A percentile compares a stretch with the other conserved stretches of the same genome.
These are phyloP conservation scores for Marasmius fiardii DNA, from an alignment of 1,284 basidiomycete genomes.

Conservation along the genomic window DNA sequence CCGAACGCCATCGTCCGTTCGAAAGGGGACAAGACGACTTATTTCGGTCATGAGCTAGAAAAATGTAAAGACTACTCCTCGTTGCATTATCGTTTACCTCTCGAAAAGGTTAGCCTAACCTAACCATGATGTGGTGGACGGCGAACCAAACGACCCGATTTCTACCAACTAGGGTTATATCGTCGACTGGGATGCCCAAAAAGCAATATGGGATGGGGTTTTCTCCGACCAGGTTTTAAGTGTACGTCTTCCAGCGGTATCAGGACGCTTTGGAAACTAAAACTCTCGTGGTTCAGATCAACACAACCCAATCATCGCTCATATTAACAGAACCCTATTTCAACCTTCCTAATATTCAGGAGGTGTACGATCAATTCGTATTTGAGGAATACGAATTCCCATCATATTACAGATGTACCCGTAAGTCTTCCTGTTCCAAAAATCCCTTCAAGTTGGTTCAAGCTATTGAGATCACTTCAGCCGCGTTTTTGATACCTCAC, in stretches of 20 bases:
- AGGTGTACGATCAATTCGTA: conserved; percentile 89
- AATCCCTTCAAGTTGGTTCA: too few species aligned
- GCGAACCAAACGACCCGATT: too few species aligned
- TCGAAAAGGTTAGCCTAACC: conserved; percentile 68
- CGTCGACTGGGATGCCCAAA: conserved; percentile 91
- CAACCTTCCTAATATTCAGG: conserved; percentile 88
- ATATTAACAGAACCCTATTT: conserved; percentile 93
- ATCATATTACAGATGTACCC: conserved; percentile 77
- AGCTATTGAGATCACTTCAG: conserved; percentile 40
- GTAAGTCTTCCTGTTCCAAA: too few species aligned
- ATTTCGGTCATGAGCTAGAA: conserved; percentile 80
- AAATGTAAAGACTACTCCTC: conserved; percentile 75
- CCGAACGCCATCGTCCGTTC: conserved; percentile 80
- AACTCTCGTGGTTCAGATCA: conserved; percentile 44
- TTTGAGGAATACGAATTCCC: conserved; percentile 96
- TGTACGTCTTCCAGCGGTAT: conserved; percentile 35
- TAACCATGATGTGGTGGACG: not conserved
- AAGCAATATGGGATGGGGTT: conserved; percentile 85
- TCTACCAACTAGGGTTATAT: conserved; percentile 88
- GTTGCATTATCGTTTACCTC: conserved; percentile 77
- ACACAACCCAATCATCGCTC: conserved; percentile 69
- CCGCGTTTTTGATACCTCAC: conserved; percentile 74
- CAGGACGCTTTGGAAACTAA: not conserved
- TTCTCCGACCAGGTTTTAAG: conserved; percentile 70
- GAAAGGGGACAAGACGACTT: conserved; percentile 74